Conservation (phyloP, 139 green algal species). For the Dunaliella primolecta region DNA sequence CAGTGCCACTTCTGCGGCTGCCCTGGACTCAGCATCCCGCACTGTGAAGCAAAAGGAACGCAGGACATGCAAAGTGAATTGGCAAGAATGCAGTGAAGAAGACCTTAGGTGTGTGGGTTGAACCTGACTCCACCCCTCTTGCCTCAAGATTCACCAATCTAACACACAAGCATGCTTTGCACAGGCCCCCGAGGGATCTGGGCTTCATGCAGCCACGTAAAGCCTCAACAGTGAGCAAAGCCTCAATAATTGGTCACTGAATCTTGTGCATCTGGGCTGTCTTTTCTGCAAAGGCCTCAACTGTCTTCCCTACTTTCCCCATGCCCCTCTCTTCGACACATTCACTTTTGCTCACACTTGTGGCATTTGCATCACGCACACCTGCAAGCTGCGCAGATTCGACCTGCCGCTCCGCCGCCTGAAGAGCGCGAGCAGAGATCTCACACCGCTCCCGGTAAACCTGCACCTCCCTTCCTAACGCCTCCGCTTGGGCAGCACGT, state of each 20-base stretch:
- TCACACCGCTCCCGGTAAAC: constrained; percentile 34
- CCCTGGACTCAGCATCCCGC: neutral
- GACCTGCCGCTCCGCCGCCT: constrained; percentile 28
- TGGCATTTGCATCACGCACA: neutral
- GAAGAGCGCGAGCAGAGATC: constrained; percentile 18
- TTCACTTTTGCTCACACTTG: no score
- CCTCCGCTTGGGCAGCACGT: neutral
- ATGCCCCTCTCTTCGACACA: no score
- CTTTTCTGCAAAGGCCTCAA: no score
- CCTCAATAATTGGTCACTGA: no score
- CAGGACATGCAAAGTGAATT: neutral
- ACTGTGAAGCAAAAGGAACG: neutral
- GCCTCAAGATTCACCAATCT: neutral
- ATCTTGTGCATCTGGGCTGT: no score
- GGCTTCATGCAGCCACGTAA: no score
- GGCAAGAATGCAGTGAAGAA: neutral
- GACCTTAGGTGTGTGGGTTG: neutral
- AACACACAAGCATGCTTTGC: neutral
- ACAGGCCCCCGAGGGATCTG: no score
- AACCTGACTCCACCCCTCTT: neutral
- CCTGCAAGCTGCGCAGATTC: constrained; percentile 21
- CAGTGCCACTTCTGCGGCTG: neutral
- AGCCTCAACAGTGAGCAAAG: no score
- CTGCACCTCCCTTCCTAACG: constrained; percentile 33
- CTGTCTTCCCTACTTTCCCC: no score